Base-by-base conservation (phyloP, 768 basidiomycete genomes). In the Mycena maculata region DNA sequence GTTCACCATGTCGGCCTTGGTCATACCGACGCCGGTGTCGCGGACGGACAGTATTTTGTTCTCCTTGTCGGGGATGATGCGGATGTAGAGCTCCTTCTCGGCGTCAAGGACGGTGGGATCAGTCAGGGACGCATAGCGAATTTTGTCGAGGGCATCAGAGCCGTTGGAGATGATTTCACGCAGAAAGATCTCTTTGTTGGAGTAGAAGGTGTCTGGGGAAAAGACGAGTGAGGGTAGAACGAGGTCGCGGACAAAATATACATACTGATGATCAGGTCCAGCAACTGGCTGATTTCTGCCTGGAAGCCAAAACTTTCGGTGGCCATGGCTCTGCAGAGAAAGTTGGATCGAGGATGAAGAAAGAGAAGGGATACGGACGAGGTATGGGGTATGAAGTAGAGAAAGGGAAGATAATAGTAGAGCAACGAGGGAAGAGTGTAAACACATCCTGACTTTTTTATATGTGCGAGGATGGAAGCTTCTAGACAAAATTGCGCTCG, bases 171-270 rank as follows among this genome's bases (percentile, higher is more conserved):
- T 98, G 73, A 99, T 69, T 83, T 99, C 98, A 79, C 98, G 94
- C 74, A 99, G 91, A 90, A 99, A 99, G 81, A 99, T 99, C 85
- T 98, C 97, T 88, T 99, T 99, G 91, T 99, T 98, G 69, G 96
- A 98, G 90, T 99, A 99, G 91, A 99, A 99, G 70, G 97, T 98
- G 87, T 98, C 93, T 94, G 71, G n/a, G n/a, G n/a, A n/a, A 22
- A n/a, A 12, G 49, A 54, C 9, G 36, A 54, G 53, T 23, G 39
- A 74, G 55, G 72, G 60, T 60, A 64, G 54, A 38, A 45, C n/a
- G 30, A 13, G 27, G 25, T 42, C 23, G n/a, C 67, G 27, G 48
- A 58, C 36, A 60, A 68, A 52, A 67, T 48, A 59, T 13, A 82
- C 93, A 65, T 76, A 95, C 93, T 98, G 89, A 99, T 98, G 86